These are phyloP conservation scores for Kazachstania viticola DNA, from an alignment of 805 yeast species.

Conservation along the genomic window DNA sequence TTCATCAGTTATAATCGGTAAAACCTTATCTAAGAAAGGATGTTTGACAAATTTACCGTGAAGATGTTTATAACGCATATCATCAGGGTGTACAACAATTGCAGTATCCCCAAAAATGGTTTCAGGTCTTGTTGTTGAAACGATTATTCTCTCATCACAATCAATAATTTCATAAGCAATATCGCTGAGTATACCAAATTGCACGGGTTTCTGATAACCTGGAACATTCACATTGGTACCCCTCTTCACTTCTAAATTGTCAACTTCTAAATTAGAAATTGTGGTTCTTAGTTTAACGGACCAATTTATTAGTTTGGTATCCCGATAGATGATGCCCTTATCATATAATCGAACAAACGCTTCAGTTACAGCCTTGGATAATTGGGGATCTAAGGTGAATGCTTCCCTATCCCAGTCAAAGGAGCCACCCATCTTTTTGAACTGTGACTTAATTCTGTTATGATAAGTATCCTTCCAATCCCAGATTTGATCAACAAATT, in stretches of 20 bases:
- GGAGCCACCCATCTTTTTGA: conserved; percentile 83
- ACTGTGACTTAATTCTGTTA: conserved; percentile 65
- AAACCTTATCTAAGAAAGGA: conserved; percentile 70
- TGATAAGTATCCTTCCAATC: conserved; percentile 96
- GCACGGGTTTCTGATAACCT: conserved; percentile 75
- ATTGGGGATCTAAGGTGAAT: conserved; percentile 73
- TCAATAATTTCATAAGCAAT: conserved; percentile 80
- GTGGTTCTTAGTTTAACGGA: conserved; percentile 88
- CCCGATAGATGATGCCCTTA: conserved; percentile 90
- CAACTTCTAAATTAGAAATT: conserved; percentile 89
- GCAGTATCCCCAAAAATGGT: conserved; percentile 96
- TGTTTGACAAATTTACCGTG: conserved; percentile 87
- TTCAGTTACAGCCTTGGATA: conserved; percentile 71
- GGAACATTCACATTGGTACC: conserved; percentile 73
- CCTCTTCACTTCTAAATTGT: conserved; percentile 74
- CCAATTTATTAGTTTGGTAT: conserved; percentile 89
- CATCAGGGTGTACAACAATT: conserved; percentile 94
- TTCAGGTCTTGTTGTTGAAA: conserved; percentile 98
- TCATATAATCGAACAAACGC: conserved; percentile 84
- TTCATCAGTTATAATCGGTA: conserved; percentile 79
- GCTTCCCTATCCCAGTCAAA: conserved; percentile 93
- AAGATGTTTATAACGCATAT: conserved; percentile 78
- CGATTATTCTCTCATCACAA: conserved; percentile 72
- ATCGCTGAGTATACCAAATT: conserved; percentile 89
- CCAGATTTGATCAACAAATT: conserved; percentile 78